Evolutionary conservation across 345 rosid genomes (phyloP).

Genomic region (Salix purpurea): DNA sequence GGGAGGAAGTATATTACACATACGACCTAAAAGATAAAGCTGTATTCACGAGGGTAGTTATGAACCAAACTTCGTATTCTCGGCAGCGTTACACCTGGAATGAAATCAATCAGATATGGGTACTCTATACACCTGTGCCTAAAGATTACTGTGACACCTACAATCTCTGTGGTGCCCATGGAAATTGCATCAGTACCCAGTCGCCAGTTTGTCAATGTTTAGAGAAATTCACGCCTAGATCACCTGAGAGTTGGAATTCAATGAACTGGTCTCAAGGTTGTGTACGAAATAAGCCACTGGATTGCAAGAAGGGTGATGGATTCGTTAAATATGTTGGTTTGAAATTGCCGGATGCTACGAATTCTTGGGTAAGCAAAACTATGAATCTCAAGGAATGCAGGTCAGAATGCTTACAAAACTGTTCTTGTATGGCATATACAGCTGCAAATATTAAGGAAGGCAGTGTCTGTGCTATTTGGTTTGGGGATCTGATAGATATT

Average conservation of each 20-base stretch:
- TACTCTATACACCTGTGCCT: not conserved
- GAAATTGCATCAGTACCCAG: not conserved
- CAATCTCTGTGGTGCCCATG: constrained; percentile 6
- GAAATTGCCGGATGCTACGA: constrained; percentile 12
- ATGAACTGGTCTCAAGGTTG: constrained; percentile 15
- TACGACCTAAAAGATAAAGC: not conserved
- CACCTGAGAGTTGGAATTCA: not conserved
- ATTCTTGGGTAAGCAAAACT: constrained; percentile 6
- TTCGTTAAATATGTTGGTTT: not conserved
- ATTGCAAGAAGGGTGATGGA: constrained; percentile 8
- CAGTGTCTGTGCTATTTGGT: constrained; percentile 18
- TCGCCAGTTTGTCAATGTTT: constrained; percentile 8
- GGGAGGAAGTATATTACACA: not conserved
- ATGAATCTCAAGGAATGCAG: constrained; percentile 11
- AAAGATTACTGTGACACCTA: constrained; percentile 9
- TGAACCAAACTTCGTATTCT: not conserved
- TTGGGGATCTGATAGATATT: constrained; percentile 12
- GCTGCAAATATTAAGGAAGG: not conserved
- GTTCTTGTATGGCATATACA: constrained; percentile 17
- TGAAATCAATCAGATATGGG: not conserved
- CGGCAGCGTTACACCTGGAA: not conserved
- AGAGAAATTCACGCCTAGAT: constrained; percentile 10
- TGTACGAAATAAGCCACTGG: not conserved
- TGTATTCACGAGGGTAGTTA: not conserved
- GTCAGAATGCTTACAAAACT: constrained; percentile 9